Base-by-base conservation (phyloP, 2,329 filamentous ascomycete genomes). In the Exophiala lecanii-corni region DNA sequence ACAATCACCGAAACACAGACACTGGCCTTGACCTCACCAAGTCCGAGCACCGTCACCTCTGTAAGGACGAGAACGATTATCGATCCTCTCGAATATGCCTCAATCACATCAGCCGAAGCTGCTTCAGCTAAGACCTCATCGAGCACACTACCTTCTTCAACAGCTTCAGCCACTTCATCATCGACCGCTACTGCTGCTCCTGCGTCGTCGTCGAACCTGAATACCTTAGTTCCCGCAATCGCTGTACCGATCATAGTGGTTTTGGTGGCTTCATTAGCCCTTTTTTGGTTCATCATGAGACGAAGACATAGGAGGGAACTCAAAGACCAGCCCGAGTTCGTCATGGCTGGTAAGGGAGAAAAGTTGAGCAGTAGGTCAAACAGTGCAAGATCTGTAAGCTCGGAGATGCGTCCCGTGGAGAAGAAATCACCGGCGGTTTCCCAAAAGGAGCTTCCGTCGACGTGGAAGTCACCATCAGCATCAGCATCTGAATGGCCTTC, bases 141-240 rank as follows among this genome's bases (percentile, higher is more conserved):
- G 9, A 21, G 28, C 20, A 15, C 43, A 9, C 38, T 45, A n/a
- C 21, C 44, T 57, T 66, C 16, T 59, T 60, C 30, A 61, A 65
- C 16, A 62, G 66, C 9, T 65, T 68, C 20, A 58, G 64, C 47
- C 63, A 69, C 52, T 57, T 59, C 41, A 50, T 64, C 36, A 59
- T 58, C 49, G 57, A 64, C 2, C 52, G 65, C 16, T 55, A 65
- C 9, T 56, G 65, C 50, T 58, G 59, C 34, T 41, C 66, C 26
- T 59, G 63, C 23, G 57, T 60, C 32, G 54, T 65, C n/a, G 53
- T 66, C 35, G 61, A 54, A 49, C 18, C 38, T 51, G 13, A 39
- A 36, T 18, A 56, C 52, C 17, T 38, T 56, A 4, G 49, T 56
- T 13, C 54, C 54, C 6, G 54, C 54, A 5, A 55, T 56, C 31